Base-by-base conservation (phyloP, 108 stramenopile genomes). In the Cyclotella sp. region DNA sequence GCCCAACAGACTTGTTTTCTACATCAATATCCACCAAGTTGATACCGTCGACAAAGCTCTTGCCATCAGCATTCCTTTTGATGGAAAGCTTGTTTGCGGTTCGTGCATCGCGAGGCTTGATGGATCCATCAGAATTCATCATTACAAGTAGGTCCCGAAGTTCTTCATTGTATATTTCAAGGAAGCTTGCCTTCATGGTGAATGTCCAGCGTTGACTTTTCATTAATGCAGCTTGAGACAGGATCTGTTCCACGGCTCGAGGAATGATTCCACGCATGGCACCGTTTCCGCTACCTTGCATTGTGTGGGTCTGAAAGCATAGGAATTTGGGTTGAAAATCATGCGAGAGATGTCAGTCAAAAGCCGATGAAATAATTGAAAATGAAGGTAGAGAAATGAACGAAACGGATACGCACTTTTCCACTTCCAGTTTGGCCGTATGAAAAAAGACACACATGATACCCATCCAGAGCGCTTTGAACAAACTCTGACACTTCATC, bases 91-190 rank as follows among this genome's bases (percentile, higher is more conserved):
- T 94, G 6, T 30, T 58, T 49, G 70, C 77, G 47, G 71, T 55
- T 15, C 49, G 22, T 0, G 77, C 19, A 13, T 83, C 78, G 18
- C 76, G 63, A 18, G 77, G 47, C 60, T 52, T 78, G 47, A 43
- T 60, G 22, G 78, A 72, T 52, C 75, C 74, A 70, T 80, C 72
- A 26, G 83, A 59, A 61, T 83, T 87, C 87, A 93, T 84, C 39
- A 79, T 82, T 10, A 73, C 80, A 26, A 99, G 93, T 43, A 99
- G 74, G 84, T 99, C 99, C 34, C 92, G 91, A 30, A 99, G 88
- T 27, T 95, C 85, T 76, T 99, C 99, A 85, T 99, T 98, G 90
- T 99, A 99, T 57, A 99, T 99, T 85, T 99, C 99, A 62, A 99
- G 76, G 79, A 98, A 99, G 28, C 94, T 94, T 6, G 97, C 98